Evolutionary conservation across 2,329 filamentous ascomycete species (phyloP).

Genomic region (Colletotrichum phormii): DNA sequence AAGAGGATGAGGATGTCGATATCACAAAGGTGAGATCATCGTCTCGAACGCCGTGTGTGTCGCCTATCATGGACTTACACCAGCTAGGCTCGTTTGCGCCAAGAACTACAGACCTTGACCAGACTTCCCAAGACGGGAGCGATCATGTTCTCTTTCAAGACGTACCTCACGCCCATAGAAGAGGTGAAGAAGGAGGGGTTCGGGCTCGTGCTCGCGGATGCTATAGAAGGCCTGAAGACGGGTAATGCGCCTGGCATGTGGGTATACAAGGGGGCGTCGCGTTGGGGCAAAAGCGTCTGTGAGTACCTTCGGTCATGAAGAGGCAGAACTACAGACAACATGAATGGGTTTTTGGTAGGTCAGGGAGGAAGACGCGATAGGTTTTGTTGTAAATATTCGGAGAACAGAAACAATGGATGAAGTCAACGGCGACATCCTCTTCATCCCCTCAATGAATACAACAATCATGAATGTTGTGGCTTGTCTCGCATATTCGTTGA

Average conservation of each 20-base stretch:
- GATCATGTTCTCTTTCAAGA: conserved; percentile 68
- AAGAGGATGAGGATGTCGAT: conserved; percentile 51
- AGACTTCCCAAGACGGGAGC: conserved; percentile 59
- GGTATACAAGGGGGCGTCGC: conserved; percentile 61
- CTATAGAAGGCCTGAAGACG: conserved; percentile 61
- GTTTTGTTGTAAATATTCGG: too few relatives aligned
- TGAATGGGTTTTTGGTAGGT: not conserved
- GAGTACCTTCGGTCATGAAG: conserved; percentile 54
- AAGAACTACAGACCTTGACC: conserved; percentile 63
- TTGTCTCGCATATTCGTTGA: not conserved
- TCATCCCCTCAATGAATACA: too few relatives aligned
- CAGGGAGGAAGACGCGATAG: too few relatives aligned
- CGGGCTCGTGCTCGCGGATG: conserved; percentile 59
- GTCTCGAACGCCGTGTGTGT: not conserved
- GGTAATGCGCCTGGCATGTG: conserved; percentile 67
- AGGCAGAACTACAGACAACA: not conserved
- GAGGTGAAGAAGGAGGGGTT: conserved; percentile 62
- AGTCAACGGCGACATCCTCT: too few relatives aligned
- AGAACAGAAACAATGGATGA: not conserved
- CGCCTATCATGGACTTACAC: not conserved
- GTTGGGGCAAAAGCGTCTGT: conserved; percentile 60
- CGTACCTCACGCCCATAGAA: conserved; percentile 60
- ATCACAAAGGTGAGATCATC: conserved; percentile 46
- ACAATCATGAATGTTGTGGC: too few relatives aligned
- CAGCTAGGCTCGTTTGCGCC: conserved; percentile 51